phyloP scores from a whole-genome alignment of 169 alveolate genomes.

The Eimeria brunetti region DNA sequence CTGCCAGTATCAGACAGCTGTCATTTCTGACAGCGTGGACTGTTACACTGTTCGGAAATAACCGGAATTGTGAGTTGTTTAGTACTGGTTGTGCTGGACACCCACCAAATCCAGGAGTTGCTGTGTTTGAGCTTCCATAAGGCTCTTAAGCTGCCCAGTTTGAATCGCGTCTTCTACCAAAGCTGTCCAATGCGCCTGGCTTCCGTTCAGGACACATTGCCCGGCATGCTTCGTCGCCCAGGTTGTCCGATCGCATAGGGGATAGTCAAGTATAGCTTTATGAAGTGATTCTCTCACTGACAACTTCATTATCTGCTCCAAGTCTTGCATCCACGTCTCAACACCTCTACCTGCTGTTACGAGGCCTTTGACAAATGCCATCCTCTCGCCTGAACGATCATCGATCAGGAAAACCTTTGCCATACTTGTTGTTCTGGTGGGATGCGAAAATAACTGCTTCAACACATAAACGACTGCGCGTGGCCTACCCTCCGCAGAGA shows the following conservation, averaged over 20 bases:
- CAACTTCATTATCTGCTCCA: slow-evolving; percentile 92
- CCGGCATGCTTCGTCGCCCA: slow-evolving; percentile 96
- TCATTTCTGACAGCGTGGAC: not conserved
- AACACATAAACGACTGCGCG: not conserved
- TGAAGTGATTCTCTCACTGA: slow-evolving; percentile 87
- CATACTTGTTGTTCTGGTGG: not conserved
- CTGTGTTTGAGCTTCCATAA: slow-evolving; percentile 85
- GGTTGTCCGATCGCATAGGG: slow-evolving; percentile 89
- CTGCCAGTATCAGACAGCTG: not conserved
- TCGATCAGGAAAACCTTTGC: not conserved
- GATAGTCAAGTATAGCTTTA: slow-evolving; percentile 81
- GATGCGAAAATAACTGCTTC: not conserved
- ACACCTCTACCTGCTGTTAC: slow-evolving; percentile 93
- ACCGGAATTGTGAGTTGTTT: not conserved
- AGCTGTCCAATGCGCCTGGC: slow-evolving; percentile 95
- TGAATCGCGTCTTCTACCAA: slow-evolving; percentile 94
- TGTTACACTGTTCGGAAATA: not conserved
- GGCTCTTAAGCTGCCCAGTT: slow-evolving; percentile 86
- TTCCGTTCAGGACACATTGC: slow-evolving; percentile 94
- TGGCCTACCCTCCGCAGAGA: slow-evolving; percentile 93
- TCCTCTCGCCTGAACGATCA: slow-evolving; percentile 76
- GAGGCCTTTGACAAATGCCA: slow-evolving; percentile 89
- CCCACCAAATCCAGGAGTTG: slow-evolving; percentile 92
- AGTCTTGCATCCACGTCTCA: slow-evolving; percentile 96
- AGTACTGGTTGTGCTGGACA: not conserved